A percentile compares a stretch with the other conserved stretches of the same genome.
Evolutionary conservation across 305 asterid species (phyloP).

Genomic region (Solanum aculeatissimum): DNA sequence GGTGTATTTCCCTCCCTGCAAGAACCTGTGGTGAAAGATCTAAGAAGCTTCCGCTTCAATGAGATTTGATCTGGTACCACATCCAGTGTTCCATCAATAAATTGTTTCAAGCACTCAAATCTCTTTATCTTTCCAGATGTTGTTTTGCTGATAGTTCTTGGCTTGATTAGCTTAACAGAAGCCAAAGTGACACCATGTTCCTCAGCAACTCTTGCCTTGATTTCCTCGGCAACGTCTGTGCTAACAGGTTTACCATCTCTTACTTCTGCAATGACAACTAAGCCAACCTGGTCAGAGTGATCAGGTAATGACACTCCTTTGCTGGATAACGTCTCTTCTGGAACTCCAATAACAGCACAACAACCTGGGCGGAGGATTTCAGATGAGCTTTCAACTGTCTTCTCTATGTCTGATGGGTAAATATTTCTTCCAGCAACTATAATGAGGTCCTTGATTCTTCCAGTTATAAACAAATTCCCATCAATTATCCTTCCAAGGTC

Average conservation of each 20-base stretch:
- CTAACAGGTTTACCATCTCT: slow-evolving; percentile 43
- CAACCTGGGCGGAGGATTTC: slow-evolving; percentile 73
- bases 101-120: slow-evolving; percentile 66
- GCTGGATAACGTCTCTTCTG: slow-evolving; percentile 50
- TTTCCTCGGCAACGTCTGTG: slow-evolving; percentile 38
- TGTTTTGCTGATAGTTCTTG: slow-evolving; percentile 65
- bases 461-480: slow-evolving; percentile 59
- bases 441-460: slow-evolving; percentile 77
- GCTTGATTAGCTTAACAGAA: slow-evolving; percentile 51
- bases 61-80: slow-evolving; percentile 42
- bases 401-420: slow-evolving; percentile 68
- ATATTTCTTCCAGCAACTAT: slow-evolving; percentile 74
- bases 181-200: slow-evolving; percentile 70
- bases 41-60: slow-evolving; percentile 28
- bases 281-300: slow-evolving; percentile 55
- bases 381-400: slow-evolving; percentile 70
- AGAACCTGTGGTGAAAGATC: slow-evolving; percentile 74
- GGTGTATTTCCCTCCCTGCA: slow-evolving; percentile 69
- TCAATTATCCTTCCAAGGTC: slow-evolving; percentile 56
- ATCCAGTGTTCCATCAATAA: slow-evolving; percentile 46
- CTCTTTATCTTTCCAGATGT: slow-evolving; percentile 69
- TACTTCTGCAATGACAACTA: slow-evolving; percentile 73
- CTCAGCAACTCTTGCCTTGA: slow-evolving; percentile 48
- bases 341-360: slow-evolving; percentile 73
- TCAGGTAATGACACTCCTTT: slow-evolving; percentile 49